phyloP scores from a whole-genome alignment of 495 filamentous ascomycete genomes.

The Penicillium cinerascens region DNA sequence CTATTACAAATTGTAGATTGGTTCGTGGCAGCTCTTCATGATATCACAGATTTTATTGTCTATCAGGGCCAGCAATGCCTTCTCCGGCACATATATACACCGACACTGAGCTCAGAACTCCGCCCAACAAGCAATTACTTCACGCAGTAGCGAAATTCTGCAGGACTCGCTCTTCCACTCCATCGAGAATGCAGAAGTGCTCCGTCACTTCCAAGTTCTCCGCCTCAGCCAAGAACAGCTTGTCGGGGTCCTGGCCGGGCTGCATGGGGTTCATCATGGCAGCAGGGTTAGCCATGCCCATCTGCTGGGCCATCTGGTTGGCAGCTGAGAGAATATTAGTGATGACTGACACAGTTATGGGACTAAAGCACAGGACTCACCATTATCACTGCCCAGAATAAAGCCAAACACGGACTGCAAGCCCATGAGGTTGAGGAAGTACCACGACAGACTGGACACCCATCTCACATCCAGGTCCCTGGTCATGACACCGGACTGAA shows the following conservation, averaged over 20 bases:
- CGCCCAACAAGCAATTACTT: conserved; percentile 8
- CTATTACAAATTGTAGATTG: neutral
- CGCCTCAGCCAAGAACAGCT: conserved; percentile 83
- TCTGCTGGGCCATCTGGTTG: conserved; percentile 91
- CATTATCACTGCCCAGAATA: conserved; percentile 90
- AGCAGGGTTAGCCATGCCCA: conserved; percentile 74
- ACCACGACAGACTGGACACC: conserved; percentile 98
- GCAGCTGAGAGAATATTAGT: conserved; percentile 59
- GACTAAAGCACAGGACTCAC: conserved; percentile 46
- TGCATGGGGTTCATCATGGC: conserved; percentile 74
- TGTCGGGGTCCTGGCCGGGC: conserved; percentile 92
- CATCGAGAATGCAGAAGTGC: conserved; percentile 84
- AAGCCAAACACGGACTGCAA: conserved; percentile 98
- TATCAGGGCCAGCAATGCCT: conserved; percentile 8
- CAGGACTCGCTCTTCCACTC: conserved; percentile 80
- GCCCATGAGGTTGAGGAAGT: conserved; percentile 95
- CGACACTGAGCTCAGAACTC: neutral
- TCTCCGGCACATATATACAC: conserved; percentile 7
- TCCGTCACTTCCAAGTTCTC: conserved; percentile 95
- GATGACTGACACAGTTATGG: neutral
- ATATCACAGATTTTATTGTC: conserved; percentile 8
- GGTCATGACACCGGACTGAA: conserved; percentile 93
- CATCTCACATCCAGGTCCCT: conserved; percentile 94
- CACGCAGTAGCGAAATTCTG: conserved; percentile 34
- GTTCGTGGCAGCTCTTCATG: neutral